These are phyloP conservation scores for Nigrospora oryzae DNA, from an alignment of 2,329 filamentous ascomycete genomes.

Conservation along the genomic window DNA sequence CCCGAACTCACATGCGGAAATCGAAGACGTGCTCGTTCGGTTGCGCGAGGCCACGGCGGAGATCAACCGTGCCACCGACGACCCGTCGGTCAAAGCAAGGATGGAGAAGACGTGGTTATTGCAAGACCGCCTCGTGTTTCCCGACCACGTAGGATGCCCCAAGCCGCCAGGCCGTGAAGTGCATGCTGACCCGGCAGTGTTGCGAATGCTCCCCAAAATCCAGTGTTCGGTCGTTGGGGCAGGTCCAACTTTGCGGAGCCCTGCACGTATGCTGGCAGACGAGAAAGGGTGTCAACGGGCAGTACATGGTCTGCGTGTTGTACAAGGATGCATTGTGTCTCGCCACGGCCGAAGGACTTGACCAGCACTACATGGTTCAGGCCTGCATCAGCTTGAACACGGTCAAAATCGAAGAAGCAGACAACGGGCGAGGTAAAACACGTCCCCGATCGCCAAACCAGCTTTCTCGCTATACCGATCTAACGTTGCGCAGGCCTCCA, in stretches of 20 bases:
- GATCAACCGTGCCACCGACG: slow-evolving; percentile 79
- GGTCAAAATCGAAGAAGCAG: slow-evolving; percentile 59
- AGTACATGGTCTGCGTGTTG: slow-evolving; percentile 79
- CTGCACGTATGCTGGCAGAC: slow-evolving; percentile 79
- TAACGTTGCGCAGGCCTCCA: slow-evolving; percentile 58
- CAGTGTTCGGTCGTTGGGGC: slow-evolving; percentile 63
- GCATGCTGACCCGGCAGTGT: neutral
- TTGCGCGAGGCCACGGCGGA: slow-evolving; percentile 68
- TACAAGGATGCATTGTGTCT: slow-evolving; percentile 75
- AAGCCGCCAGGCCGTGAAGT: neutral
- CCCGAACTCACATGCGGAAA: slow-evolving; percentile 70
- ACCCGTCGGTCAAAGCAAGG: slow-evolving; percentile 57
- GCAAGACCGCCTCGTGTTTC: slow-evolving; percentile 72
- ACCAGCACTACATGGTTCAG: slow-evolving; percentile 62
- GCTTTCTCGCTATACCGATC: slow-evolving; percentile 2
- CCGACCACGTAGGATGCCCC: slow-evolving; percentile 50
- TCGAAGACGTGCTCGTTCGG: slow-evolving; percentile 64
- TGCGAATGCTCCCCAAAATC: slow-evolving; percentile 17
- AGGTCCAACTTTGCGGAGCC: slow-evolving; percentile 72
- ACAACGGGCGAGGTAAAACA: slow-evolving; percentile 63
- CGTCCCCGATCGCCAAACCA: slow-evolving; percentile 1
- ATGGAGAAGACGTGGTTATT: slow-evolving; percentile 80
- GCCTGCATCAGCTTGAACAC: slow-evolving; percentile 64
- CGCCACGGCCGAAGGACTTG: slow-evolving; percentile 56
- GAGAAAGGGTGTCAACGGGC: slow-evolving; percentile 57